A percentile compares a stretch with the other conserved stretches of the same genome.
phyloP scores from a whole-genome alignment of 176 grass and related monocot genomes.

The Oryza glumipatula region DNA sequence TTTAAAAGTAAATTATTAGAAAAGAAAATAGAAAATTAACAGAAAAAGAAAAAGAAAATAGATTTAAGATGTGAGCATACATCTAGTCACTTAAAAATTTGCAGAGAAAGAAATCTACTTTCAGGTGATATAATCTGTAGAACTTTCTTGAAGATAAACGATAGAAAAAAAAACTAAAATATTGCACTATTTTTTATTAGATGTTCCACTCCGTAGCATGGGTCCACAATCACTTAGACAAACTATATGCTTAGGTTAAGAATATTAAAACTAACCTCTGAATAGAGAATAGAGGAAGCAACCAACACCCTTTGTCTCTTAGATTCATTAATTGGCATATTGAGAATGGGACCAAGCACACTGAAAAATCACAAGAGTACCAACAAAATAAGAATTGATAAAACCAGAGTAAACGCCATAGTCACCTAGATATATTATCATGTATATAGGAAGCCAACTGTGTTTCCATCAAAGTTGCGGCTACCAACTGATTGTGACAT shows the following conservation, averaged over 20 bases:
- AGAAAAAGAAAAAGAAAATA: background rate
- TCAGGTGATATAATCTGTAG: background rate
- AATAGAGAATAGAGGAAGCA: constrained; percentile 94
- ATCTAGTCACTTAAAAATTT: background rate
- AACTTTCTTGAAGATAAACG: background rate
- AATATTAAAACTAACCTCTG: constrained; percentile 73
- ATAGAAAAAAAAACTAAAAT: background rate
- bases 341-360: constrained; percentile 96
- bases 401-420: background rate
- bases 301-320: constrained; percentile 97
- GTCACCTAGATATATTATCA: constrained; percentile 27
- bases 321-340: constrained; percentile 92
- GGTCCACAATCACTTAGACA: constrained; percentile 23
- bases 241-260: constrained; percentile 28
- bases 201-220: background rate
- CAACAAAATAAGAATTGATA: constrained; percentile 48
- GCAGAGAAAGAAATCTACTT: background rate
- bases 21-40: background rate
- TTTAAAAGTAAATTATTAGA: background rate
- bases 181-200: constrained; percentile 7
- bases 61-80: background rate
- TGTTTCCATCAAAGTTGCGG: constrained; percentile 26
- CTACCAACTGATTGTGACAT: constrained; percentile 25
- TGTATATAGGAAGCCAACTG: constrained; percentile 18
- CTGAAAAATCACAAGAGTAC: constrained; percentile 65